Base-by-base conservation (phyloP, 2,329 filamentous ascomycete species). In the Talaromyces sp. region DNA sequence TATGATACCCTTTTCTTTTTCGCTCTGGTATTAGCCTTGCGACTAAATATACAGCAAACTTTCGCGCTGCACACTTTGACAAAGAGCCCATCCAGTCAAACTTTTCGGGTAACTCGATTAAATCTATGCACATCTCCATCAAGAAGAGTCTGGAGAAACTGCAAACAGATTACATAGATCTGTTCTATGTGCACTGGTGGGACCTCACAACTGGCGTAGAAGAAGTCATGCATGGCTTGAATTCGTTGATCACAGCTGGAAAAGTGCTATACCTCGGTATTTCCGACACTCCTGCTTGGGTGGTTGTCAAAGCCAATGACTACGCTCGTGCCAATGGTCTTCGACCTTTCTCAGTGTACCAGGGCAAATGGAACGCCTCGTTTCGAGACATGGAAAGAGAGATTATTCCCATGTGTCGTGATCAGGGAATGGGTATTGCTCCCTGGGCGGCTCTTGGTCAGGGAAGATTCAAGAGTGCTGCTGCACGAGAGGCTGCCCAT, bases 21-120 rank as follows among this genome's bases (percentile, higher is more conserved):
- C 8, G 5, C 11, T 39, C 14, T 24, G 27, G 27, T 7, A 19
- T n/a, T 35, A 65, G 58, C 16, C 80, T 91, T 62, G 88, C 89
- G 0, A 91, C 89, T 62, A 91, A 92, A 73, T 90, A 82, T 74
- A 87, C 86, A 1, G 87, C 84, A 27, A 84, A 84, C 71, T 90
- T 83, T 74, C 78, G 73, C 31, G 69, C 69, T 22, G 66, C 78
- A 50, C 75, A 77, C 31, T 69, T 77, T n/a, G 79, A 80, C 3
- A 78, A 76, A 61, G 74, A 74, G 37, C 71, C 60, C 71, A 75
- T 75, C 10, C 73, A 72, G 7, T 69, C 75, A 63, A 85, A 84
- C 71, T 76, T 72, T 69, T 65, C 66, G 10, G 83, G 83, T 11
- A 85, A 84, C 70, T 71, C 75, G 65, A 75, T 73, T 27, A 76